phyloP scores from a whole-genome alignment of 169 alveolate species.

The Cystoisospora suis region DNA sequence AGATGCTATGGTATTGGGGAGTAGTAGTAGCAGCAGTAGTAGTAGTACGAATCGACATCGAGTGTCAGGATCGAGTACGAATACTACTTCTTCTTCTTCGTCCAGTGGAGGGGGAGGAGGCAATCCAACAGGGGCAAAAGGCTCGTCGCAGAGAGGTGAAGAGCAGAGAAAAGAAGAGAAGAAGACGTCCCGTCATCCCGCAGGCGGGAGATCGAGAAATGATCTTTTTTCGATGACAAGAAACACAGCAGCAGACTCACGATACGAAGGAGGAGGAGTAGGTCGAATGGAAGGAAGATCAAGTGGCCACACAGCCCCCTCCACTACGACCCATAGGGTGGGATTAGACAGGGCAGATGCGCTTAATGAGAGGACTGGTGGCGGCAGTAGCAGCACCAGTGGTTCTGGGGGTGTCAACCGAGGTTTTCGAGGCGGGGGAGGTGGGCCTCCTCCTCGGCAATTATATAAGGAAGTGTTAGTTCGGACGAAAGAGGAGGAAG shows the following conservation, averaged over 20 bases:
- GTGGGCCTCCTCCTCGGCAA: no score
- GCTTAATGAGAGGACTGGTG: background rate
- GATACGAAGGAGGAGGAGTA: background rate
- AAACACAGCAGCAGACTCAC: background rate
- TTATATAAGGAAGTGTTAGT: background rate
- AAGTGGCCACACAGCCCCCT: background rate
- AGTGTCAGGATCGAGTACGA: no score
- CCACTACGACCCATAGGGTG: background rate
- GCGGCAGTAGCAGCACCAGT: background rate
- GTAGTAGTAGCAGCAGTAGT: no score
- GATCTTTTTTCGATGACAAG: background rate
- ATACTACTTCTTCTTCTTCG: no score
- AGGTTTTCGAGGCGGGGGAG: no score
- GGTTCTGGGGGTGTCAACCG: background rate
- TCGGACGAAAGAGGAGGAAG: no score
- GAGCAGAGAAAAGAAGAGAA: no score
- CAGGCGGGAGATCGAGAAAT: no score
- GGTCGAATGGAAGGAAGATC: background rate
- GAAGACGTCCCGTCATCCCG: no score
- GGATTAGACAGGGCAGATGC: background rate
- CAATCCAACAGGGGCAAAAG: background rate
- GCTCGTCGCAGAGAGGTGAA: no score
- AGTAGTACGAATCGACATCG: no score
- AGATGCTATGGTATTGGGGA: no score
- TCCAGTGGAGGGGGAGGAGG: conserved; percentile 10